These are phyloP conservation scores for Meredithiella fracta DNA, from an alignment of 2,329 filamentous ascomycete genomes.

Conservation along the genomic window DNA sequence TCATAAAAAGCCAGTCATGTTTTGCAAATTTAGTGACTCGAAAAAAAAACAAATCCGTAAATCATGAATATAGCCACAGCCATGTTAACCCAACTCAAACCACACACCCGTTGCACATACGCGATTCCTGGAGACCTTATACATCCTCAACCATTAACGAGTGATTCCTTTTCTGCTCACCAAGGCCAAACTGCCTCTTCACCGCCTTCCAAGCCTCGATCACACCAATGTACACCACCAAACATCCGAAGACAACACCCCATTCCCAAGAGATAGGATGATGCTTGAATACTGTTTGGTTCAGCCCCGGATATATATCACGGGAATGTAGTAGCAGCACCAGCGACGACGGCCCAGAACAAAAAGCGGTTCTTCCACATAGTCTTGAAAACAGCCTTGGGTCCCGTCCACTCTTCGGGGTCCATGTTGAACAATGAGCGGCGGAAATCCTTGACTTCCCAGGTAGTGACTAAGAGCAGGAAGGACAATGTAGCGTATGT, in stretches of 20 bases:
- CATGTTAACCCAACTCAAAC: not conserved
- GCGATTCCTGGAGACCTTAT: not conserved
- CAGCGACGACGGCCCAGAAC: constrained; percentile 45
- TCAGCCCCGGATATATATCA: constrained; percentile 54
- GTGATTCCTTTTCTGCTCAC: constrained; percentile 13
- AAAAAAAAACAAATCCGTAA: not conserved
- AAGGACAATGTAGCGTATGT: constrained; percentile 55
- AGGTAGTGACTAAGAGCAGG: constrained; percentile 50
- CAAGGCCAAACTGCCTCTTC: constrained; percentile 35
- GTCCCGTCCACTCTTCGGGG: constrained; percentile 31
- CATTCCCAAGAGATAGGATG: constrained; percentile 54
- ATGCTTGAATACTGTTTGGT: constrained; percentile 53
- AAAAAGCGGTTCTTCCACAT: constrained; percentile 53
- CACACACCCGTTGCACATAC: not conserved
- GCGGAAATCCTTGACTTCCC: constrained; percentile 58
- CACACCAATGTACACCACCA: constrained; percentile 43
- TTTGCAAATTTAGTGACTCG: too few species aligned
- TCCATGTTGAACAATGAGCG: constrained; percentile 54
- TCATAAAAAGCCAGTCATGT: not conserved
- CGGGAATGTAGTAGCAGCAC: constrained; percentile 44
- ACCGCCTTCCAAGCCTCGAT: constrained; percentile 54
- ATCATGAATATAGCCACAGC: not conserved
- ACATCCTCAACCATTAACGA: constrained; percentile 2
- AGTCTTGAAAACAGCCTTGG: constrained; percentile 38
- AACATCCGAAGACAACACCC: constrained; percentile 46